A percentile compares a stretch with the other conserved stretches of the same genome.
phyloP scores from a whole-genome alignment of 2,329 filamentous ascomycete species.

The Nannizzia gypsea region DNA sequence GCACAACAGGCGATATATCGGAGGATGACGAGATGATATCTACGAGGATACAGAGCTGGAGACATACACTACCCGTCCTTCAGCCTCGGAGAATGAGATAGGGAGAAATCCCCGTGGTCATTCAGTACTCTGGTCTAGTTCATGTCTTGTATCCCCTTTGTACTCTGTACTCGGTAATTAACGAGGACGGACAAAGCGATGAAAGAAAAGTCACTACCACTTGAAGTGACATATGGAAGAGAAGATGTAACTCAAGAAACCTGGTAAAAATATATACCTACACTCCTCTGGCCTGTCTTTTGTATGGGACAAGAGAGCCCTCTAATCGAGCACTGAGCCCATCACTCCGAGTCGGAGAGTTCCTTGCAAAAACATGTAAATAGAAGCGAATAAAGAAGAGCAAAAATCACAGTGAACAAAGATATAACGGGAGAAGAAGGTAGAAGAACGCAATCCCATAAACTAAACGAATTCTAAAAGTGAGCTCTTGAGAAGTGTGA shows the following conservation, averaged over 20 bases:
- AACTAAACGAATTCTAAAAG: conserved; percentile 4
- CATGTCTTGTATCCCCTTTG: too few species aligned
- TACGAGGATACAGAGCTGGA: not conserved
- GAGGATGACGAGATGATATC: not conserved
- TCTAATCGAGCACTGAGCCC: not conserved
- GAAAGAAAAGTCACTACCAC: not conserved
- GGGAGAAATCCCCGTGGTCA: not conserved
- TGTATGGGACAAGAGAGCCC: not conserved
- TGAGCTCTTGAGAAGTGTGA: not conserved
- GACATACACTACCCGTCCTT: not conserved
- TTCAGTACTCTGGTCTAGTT: not conserved
- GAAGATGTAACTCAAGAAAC: not conserved
- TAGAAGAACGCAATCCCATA: not conserved
- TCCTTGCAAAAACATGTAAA: not conserved
- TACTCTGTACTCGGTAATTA: too few species aligned
- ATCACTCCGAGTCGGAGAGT: not conserved
- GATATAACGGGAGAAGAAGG: not conserved
- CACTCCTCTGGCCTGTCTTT: not conserved
- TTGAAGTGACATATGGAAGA: not conserved
- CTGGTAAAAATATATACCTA: not conserved
- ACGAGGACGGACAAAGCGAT: too few species aligned
- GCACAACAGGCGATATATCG: not conserved
- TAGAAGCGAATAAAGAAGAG: not conserved
- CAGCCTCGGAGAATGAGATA: conserved; percentile 6
- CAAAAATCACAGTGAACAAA: too few species aligned